Evolutionary conservation across 2,329 filamentous ascomycete species (phyloP).

Genomic region (Fusarium graminum): DNA sequence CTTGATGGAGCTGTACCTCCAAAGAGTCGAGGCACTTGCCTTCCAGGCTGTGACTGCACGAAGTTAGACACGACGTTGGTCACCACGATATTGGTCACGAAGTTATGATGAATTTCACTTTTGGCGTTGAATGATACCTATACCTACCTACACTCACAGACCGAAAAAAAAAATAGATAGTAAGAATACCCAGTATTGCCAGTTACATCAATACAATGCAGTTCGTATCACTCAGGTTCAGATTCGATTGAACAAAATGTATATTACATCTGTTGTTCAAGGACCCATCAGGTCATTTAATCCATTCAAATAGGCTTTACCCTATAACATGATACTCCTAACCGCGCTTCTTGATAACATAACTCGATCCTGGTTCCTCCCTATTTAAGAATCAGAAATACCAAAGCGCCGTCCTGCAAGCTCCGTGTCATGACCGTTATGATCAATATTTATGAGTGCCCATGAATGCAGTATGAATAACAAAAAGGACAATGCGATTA

Average conservation of each 20-base stretch:
- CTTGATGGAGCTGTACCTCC: constrained; percentile 82
- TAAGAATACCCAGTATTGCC: constrained; percentile 24
- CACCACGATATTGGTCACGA: constrained; percentile 9
- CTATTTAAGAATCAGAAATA: constrained; percentile 23
- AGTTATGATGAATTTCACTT: constrained; percentile 14
- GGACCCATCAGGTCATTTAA: not conserved
- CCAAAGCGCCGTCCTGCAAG: constrained; percentile 18
- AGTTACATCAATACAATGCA: constrained; percentile 10
- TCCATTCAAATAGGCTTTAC: constrained; percentile 1
- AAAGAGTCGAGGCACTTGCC: constrained; percentile 77
- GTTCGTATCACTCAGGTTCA: not conserved
- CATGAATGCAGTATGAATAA: too few species aligned
- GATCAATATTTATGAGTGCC: not conserved
- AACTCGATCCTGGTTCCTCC: not conserved
- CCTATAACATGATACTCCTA: constrained; percentile 7
- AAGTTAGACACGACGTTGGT: constrained; percentile 1
- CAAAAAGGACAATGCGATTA: not conserved
- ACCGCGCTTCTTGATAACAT: constrained; percentile 8
- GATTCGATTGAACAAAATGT: constrained; percentile 15
- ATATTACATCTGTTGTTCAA: constrained; percentile 22
- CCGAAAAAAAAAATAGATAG: constrained; percentile 29
- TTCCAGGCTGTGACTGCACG: constrained; percentile 63
- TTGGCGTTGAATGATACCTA: constrained; percentile 29
- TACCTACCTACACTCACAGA: not conserved
- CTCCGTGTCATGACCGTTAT: not conserved